Base-by-base conservation (phyloP, 179 eudicot genomes). In the Amaranthus tricolor region DNA sequence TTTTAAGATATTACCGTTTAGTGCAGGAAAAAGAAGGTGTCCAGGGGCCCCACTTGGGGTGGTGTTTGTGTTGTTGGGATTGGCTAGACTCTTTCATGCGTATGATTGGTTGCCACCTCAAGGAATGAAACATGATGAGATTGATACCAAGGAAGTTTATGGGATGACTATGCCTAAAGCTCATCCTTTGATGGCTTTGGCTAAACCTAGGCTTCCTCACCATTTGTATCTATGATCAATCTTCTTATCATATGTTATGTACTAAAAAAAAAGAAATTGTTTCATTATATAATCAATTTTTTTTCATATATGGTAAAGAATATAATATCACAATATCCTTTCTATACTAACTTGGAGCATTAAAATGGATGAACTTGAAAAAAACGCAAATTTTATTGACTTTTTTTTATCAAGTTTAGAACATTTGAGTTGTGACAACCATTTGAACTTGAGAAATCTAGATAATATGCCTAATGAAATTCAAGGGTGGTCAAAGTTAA, bases 141-240 rank as follows among this genome's bases (percentile, higher is more conserved):
- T 93, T 21, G 97, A 95, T 69, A 93, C 92, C 3, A 8, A 12
- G 15, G 99, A 95, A 79, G 97, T 95, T 54, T 95, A 95, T 79
- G 99, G 99, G 16, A 95, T 93, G 99, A 95, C 99, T 5, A 95
- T 95, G 99, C 99, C 99, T 0, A 93, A 87, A 71, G 97, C 97
- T 21, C 64, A 62, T 65, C 92, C 99, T 13, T 80, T 95, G 55
- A 44, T 87, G 81, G 97, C 95, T 44, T 24, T 87, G 83, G 98
- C 98, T 49, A 91, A 70, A 72, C 96, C 96, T 10, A 88, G 98
- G 14, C 82, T 93, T 79, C 79, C 86, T 2, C 31, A 77, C 51
- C 88, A 89, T 58, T 67, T 92, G 89, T 92, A 92, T 64, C 78
- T 66, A n/a, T 87, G 67, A 78, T 50, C 0, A 44, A 62, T 62